Conservation (phyloP, 2,329 filamentous ascomycete species). For the Fusarium sp. region DNA sequence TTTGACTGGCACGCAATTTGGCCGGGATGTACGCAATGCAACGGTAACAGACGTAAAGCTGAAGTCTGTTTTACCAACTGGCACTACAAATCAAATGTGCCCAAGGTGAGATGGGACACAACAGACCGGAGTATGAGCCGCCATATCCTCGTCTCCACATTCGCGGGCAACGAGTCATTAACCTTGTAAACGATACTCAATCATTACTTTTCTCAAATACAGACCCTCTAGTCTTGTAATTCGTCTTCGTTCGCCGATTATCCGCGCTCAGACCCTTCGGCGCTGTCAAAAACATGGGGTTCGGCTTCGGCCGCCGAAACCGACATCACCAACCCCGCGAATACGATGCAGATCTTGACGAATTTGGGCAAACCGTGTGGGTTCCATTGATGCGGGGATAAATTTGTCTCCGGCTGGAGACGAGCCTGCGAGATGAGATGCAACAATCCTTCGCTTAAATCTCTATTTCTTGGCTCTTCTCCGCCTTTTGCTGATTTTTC, state of each 20-base stretch:
- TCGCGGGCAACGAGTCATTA: not conserved
- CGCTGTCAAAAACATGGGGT: not conserved
- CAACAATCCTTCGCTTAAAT: conserved; percentile 22
- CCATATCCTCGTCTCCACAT: not conserved
- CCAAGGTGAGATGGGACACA: too few species aligned
- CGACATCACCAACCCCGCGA: conserved; percentile 14
- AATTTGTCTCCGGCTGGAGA: not conserved
- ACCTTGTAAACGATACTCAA: not conserved
- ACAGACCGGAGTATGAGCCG: not conserved
- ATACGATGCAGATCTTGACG: conserved; percentile 21
- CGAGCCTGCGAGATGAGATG: conserved; percentile 20
- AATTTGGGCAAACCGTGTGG: conserved; percentile 7
- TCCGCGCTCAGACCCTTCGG: not conserved
- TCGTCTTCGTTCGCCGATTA: not conserved
- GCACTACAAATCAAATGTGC: too few species aligned
- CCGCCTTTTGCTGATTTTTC: not conserved
- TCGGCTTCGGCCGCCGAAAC: conserved; percentile 22
- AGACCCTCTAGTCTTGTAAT: not conserved
- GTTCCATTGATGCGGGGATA: conserved; percentile 30
- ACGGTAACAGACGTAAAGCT: not conserved
- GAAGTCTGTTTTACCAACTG: not conserved
- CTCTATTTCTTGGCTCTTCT: conserved; percentile 5
- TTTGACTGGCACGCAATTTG: not conserved
- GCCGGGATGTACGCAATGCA: not conserved
- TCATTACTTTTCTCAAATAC: not conserved